These are phyloP conservation scores for Agrocybe chaxingu DNA, from an alignment of 768 basidiomycete species.

Conservation along the genomic window DNA sequence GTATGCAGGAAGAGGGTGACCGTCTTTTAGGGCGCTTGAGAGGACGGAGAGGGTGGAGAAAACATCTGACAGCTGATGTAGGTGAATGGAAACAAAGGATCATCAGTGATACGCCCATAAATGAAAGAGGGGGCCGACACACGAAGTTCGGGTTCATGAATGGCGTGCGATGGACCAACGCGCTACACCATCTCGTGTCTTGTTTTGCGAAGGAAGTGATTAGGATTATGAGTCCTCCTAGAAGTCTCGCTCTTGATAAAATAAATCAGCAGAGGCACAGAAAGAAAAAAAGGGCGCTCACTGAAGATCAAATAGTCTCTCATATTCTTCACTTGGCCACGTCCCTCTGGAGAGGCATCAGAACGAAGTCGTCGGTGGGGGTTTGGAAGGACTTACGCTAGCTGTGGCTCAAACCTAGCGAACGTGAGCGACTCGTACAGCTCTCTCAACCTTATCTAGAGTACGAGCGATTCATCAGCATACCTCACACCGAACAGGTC, in stretches of 20 bases:
- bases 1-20: constrained; percentile 33
- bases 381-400: constrained; percentile 27
- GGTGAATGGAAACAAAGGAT: not conserved
- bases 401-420: constrained; percentile 39
- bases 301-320: constrained; percentile 29
- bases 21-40: constrained; percentile 32
- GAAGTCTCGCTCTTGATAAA: constrained; percentile 22
- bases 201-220: constrained; percentile 36
- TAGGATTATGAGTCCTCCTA: constrained; percentile 32
- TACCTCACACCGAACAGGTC: not conserved
- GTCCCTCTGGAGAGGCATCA: constrained; percentile 24
- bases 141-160: constrained; percentile 45
- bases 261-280: not conserved
- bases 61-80: constrained; percentile 36
- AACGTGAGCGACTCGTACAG: constrained; percentile 34
- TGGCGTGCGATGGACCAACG: constrained; percentile 41
- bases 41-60: constrained; percentile 39
- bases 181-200: constrained; percentile 41
- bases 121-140: constrained; percentile 6
- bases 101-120: not conserved
- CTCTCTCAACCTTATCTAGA: constrained; percentile 33
- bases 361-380: not conserved
- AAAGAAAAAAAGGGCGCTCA: constrained; percentile 12
- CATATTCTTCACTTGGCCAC: constrained; percentile 40
- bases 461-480: not conserved